Evolutionary conservation across 345 rosid species (phyloP).

Genomic region (Sonneratia caseolaris): DNA sequence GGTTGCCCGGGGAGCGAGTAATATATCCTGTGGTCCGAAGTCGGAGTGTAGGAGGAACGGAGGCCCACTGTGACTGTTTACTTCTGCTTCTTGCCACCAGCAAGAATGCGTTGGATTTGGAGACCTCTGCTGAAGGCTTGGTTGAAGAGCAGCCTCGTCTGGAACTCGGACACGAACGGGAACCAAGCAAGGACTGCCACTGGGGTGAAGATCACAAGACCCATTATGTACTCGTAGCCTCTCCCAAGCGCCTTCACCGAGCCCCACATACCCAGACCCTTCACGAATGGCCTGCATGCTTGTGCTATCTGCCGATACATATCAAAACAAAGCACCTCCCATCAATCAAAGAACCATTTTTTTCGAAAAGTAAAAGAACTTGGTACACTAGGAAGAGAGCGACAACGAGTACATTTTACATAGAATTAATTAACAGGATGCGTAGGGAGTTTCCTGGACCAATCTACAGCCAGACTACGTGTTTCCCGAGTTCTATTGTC

Average conservation of each 20-base stretch:
- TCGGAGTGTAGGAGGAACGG: background rate
- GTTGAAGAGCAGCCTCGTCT: conserved; percentile 86
- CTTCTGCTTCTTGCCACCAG: conserved; percentile 81
- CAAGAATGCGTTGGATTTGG: conserved; percentile 85
- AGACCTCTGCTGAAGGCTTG: conserved; percentile 99
- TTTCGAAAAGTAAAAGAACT: too few species aligned
- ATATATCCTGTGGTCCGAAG: too few species aligned
- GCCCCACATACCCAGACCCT: conserved; percentile 80
- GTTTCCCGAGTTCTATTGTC: background rate
- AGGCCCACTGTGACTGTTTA: conserved; percentile 9
- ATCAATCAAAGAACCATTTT: background rate
- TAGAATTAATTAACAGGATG: background rate
- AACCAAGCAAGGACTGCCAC: conserved; percentile 82
- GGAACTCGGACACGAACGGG: conserved; percentile 90
- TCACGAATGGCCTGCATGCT: conserved; percentile 50
- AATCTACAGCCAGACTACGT: too few species aligned
- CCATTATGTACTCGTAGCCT: conserved; percentile 91
- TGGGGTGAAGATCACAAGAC: conserved; percentile 53
- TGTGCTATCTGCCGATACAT: conserved; percentile 49
- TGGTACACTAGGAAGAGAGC: background rate
- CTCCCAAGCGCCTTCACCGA: conserved; percentile 80
- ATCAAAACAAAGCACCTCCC: background rate
- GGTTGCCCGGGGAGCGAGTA: too few species aligned
- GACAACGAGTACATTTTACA: background rate
- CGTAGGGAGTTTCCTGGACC: too few species aligned